Conservation (phyloP, 345 rosid genomes). For the Eucalyptus lansdowneana region DNA sequence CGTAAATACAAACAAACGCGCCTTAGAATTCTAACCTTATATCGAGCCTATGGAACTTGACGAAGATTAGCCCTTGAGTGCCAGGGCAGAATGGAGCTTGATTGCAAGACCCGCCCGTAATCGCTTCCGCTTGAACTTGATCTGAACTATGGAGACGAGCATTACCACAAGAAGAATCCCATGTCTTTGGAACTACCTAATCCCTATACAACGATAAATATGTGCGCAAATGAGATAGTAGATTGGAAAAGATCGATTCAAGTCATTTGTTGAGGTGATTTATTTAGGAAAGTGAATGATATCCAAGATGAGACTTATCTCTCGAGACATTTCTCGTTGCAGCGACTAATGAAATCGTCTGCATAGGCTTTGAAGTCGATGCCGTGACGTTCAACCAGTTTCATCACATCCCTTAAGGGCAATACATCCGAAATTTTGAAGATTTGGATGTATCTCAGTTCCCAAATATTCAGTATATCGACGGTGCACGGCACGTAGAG, state of each 20-base stretch:
- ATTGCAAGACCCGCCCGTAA: not conserved
- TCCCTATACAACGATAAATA: not conserved
- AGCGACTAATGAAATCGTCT: not conserved
- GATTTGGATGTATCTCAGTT: not conserved
- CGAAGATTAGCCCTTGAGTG: not conserved
- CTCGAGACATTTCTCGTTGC: not conserved
- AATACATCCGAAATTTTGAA: not conserved
- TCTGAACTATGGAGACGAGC: not conserved
- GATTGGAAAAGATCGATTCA: not conserved
- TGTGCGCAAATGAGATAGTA: not conserved
- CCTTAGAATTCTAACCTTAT: too few relatives aligned
- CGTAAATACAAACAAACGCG: too few relatives aligned
- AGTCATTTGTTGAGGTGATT: not conserved
- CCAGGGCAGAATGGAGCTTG: not conserved
- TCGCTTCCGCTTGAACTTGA: not conserved
- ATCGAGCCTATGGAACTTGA: accelerated
- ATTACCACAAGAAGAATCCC: not conserved
- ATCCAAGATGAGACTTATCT: not conserved
- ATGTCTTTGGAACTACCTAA: not conserved
- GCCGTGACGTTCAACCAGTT: not conserved
- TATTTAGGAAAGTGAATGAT: not conserved
- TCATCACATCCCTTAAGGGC: not conserved
- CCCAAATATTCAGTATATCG: slow-evolving; percentile 6
- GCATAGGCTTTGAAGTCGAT: not conserved
- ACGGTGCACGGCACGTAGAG: slow-evolving; percentile 17